Percentiles rank a stretch among this genome's conserved stretches.
Conservation (phyloP, 2,329 filamentous ascomycete species). For the Exophiala calicioides region DNA sequence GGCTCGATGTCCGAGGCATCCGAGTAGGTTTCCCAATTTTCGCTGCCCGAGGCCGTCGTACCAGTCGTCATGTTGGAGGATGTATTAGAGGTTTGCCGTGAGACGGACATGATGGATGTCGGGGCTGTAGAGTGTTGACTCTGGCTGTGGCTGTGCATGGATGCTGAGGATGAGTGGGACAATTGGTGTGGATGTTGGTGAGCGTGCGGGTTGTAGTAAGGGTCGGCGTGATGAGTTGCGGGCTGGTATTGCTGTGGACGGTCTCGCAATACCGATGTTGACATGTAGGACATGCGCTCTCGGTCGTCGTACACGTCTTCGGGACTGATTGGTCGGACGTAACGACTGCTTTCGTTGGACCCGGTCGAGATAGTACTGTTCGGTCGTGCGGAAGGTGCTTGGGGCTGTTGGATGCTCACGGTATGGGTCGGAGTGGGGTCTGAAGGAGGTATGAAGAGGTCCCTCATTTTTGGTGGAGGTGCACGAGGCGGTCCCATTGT, state of each 20-base stretch:
- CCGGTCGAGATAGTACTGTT: conserved; percentile 49
- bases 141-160: conserved; percentile 28
- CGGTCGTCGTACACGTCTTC: conserved; percentile 86
- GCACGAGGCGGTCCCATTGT: conserved; percentile 62
- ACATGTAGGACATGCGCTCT: conserved; percentile 50
- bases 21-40: conserved; percentile 98
- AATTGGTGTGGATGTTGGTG: conserved; percentile 43
- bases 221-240: conserved; percentile 29
- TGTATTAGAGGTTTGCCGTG: conserved; percentile 71
- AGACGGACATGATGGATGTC: conserved; percentile 36
- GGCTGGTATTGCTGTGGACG: conserved; percentile 32
- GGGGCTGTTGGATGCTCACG: conserved; percentile 34
- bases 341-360: conserved; percentile 42
- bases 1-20: conserved; percentile 75
- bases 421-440: conserved; percentile 33
- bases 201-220: conserved; percentile 42
- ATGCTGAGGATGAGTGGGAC: conserved; percentile 41
- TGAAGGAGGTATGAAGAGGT: conserved; percentile 63
- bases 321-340: conserved; percentile 61
- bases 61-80: conserved; percentile 52
- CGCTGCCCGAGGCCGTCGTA: conserved; percentile 74
- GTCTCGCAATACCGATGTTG: conserved; percentile 41
- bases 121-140: conserved; percentile 29
- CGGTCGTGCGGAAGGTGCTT: conserved; percentile 47
- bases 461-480: conserved; percentile 90